Percentiles rank a stretch among this genome's conserved stretches.
phyloP scores from a whole-genome alignment of 768 basidiomycete genomes.

The Hericium alpestre region DNA sequence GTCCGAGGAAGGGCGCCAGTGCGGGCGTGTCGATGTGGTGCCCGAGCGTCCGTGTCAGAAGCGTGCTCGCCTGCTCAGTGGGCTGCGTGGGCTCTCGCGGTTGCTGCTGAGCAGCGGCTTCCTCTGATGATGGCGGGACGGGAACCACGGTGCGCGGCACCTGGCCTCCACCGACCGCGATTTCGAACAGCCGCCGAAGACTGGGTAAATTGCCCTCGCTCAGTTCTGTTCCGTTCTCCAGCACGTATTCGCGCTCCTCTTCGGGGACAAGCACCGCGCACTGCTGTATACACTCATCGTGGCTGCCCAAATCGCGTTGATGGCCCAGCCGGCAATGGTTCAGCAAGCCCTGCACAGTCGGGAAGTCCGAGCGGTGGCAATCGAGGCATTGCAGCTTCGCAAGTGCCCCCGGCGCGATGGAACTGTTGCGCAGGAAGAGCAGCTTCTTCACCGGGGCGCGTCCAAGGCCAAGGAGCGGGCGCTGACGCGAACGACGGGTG shows the following conservation, averaged over 20 bases:
- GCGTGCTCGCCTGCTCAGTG: conserved; percentile 20
- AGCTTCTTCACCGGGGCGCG: conserved; percentile 22
- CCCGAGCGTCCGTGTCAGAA: conserved; percentile 38
- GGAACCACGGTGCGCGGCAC: background rate
- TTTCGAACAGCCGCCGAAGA: conserved; percentile 36
- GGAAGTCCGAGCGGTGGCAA: conserved; percentile 37
- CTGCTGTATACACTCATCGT: conserved; percentile 39
- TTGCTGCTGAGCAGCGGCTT: background rate
- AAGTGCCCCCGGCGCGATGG: conserved; percentile 21
- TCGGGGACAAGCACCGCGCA: conserved; percentile 29
- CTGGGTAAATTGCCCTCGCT: conserved; percentile 34
- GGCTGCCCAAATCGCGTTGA: conserved; percentile 35
- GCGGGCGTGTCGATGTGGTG: conserved; percentile 41
- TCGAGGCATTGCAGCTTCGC: conserved; percentile 32
- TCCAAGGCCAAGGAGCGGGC: conserved; percentile 3
- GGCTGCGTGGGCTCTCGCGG: background rate
- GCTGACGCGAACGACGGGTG: conserved; percentile 14
- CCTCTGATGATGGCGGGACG: background rate
- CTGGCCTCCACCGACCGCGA: conserved; percentile 31
- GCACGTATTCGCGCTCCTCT: conserved; percentile 24
- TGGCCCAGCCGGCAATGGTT: conserved; percentile 44
- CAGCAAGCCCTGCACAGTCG: conserved; percentile 39
- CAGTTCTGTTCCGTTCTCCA: conserved; percentile 29
- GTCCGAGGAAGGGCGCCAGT: conserved; percentile 40
- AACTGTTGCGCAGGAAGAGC: conserved; percentile 29